Conservation (phyloP, 1,284 basidiomycete species). For the Porphyrellus sp. region DNA sequence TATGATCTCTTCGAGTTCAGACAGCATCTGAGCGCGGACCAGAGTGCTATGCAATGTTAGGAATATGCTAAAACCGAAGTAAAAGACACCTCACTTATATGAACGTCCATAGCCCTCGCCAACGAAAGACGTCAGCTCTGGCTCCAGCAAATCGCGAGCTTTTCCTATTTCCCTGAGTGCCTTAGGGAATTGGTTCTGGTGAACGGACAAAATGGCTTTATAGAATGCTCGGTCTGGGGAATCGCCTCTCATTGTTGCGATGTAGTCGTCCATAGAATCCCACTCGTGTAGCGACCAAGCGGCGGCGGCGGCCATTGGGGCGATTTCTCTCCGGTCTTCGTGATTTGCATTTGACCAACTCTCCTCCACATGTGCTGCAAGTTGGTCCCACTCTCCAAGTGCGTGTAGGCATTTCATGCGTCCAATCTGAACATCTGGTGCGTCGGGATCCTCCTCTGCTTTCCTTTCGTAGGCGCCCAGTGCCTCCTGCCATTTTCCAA, state of each 20-base stretch:
- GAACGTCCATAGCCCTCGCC: constrained; percentile 96
- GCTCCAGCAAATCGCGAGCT: constrained; percentile 92
- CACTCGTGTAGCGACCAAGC: constrained; percentile 97
- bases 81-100: constrained; percentile 69
- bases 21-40: constrained; percentile 98
- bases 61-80: not conserved
- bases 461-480: constrained; percentile 85
- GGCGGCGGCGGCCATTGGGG: constrained; percentile 95
- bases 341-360: constrained; percentile 83
- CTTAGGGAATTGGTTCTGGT: constrained; percentile 93
- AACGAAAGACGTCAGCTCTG: constrained; percentile 88
- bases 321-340: constrained; percentile 89
- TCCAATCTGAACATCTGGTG: constrained; percentile 77
- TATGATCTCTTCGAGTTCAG: constrained; percentile 98
- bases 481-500: constrained; percentile 96
- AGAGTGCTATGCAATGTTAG: constrained; percentile 63
- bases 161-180: constrained; percentile 90
- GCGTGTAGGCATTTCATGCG: constrained; percentile 97
- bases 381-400: constrained; percentile 95
- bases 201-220: constrained; percentile 91
- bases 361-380: constrained; percentile 85
- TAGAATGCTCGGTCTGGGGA: constrained; percentile 96
- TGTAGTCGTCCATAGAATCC: constrained; percentile 99
- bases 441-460: constrained; percentile 63
- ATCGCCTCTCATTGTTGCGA: constrained; percentile 89